Evolutionary conservation across 768 basidiomycete genomes (phyloP), one percentile per base, ranked within the genome.

Genomic region (Podaxis sp.): DNA sequence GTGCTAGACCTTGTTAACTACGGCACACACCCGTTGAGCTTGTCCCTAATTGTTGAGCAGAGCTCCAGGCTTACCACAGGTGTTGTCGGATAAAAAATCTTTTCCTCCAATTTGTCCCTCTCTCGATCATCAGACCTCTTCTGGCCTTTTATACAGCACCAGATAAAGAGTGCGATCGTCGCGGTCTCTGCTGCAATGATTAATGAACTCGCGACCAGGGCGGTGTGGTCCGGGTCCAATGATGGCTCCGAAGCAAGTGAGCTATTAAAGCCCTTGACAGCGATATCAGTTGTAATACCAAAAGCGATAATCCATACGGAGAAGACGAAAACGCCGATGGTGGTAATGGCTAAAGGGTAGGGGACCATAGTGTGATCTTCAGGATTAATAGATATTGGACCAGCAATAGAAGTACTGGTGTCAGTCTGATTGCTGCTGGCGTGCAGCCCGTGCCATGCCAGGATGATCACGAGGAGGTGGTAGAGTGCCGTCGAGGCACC

Each of bases 401-500:
- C 9, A 15, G 44, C 8, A 36, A 7, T 17, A 11, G 38, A 11
- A 13, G 1, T 39, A n/a, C 11, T 36, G 52, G 17, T 13, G 5
- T 33, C 17, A 13, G 28, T 54, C 4, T 11, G 22, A 9, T 55
- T 46, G 19, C 5, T 36, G 13, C 17, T n/a, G 30, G 9, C 8
- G 36, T 39, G 19, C 33, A 51, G 33, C 46, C 49, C 52, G 48
- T 49, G 51, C 46, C 36, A 59, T 17, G 58, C 58, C 24, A 66
- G 38, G 65, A 69, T 57, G 57, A 66, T 15, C 15, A 65, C 39
- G 30, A 64, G 58, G 19, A 64, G 36, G 59, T 71, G 67, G 59
- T 68, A 68, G n/a, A 68, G 39, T n/a, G 67, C 55, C 53, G 70
- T 68, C 52, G 71, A 39, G 24, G 67, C 54, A 19, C 70, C 64